phyloP scores from a whole-genome alignment of 177 flowering plant genomes.

The Vitis hybrid region DNA sequence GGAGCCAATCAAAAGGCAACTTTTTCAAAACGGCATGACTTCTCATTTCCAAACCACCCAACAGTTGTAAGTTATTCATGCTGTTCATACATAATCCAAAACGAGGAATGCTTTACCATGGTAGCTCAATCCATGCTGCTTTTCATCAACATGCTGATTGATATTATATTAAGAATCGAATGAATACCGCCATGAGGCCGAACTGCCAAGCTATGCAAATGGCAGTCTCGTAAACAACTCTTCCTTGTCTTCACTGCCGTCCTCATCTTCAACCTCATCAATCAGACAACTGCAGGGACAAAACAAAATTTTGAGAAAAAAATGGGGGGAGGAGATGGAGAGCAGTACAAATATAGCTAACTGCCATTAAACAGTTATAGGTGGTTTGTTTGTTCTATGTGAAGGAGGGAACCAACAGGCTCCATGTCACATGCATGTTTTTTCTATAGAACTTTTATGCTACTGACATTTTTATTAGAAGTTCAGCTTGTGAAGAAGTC shows the following conservation, averaged over 20 bases:
- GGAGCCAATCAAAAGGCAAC: no score
- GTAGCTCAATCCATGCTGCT: no score
- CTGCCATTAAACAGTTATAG: not conserved
- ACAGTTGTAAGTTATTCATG: no score
- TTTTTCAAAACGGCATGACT: no score
- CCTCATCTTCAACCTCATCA: not conserved
- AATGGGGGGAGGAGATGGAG: not conserved
- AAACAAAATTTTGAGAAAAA: not conserved
- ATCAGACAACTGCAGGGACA: not conserved
- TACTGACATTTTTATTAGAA: not conserved
- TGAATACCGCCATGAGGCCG: not conserved
- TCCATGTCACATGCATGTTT: not conserved
- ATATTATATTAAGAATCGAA: no score
- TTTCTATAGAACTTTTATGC: not conserved
- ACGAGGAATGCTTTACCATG: no score
- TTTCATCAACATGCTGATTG: no score
- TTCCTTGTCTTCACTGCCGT: slow-evolving; percentile 13
- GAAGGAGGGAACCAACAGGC: not conserved
- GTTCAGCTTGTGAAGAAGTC: not conserved
- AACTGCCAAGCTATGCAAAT: not conserved
- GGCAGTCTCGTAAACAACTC: slow-evolving; percentile 14
- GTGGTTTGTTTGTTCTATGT: not conserved
- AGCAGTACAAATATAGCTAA: not conserved
- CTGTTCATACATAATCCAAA: no score
- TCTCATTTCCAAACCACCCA: no score